A percentile compares a stretch with the other conserved stretches of the same genome.
These are phyloP conservation scores for Cornus florida DNA, from an alignment of 148 eudicot species.

Conservation along the genomic window DNA sequence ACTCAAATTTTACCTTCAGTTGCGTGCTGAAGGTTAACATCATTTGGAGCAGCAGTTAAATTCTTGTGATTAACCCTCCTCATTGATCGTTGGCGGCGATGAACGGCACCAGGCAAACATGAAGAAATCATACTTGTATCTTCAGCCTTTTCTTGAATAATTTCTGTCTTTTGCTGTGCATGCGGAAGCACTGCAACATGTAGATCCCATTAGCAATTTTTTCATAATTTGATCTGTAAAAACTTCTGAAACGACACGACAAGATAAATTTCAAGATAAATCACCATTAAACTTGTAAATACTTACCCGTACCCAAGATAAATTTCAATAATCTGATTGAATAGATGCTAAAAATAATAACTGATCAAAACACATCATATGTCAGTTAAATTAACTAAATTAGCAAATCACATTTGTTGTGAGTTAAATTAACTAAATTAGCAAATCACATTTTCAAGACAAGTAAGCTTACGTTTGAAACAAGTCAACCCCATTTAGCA, in stretches of 20 bases:
- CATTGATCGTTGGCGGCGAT: constrained; percentile 19
- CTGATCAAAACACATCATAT: neutral
- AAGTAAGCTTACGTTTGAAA: neutral
- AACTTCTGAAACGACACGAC: constrained; percentile 14
- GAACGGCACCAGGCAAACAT: constrained; percentile 10
- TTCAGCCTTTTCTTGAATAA: neutral
- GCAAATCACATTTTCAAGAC: neutral
- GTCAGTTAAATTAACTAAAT: neutral
- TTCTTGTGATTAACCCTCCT: neutral
- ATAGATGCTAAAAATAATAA: too few relatives aligned
- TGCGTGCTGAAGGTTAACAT: neutral
- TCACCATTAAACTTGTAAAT: neutral
- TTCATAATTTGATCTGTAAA: constrained; percentile 18
- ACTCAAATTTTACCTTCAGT: constrained; percentile 1
- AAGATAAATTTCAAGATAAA: too few relatives aligned
- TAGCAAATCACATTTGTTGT: too few relatives aligned
- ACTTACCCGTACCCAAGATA: neutral
- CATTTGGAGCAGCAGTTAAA: neutral
- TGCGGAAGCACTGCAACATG: constrained; percentile 20
- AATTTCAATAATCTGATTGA: neutral
- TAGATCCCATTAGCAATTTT: constrained; percentile 25
- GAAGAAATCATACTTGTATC: constrained; percentile 9
- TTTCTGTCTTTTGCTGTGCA: neutral
- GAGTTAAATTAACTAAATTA: too few relatives aligned
- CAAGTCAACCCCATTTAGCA: neutral